Evolutionary conservation across 139 green algal species (phyloP).

Genomic region (Micractinium sp.): DNA sequence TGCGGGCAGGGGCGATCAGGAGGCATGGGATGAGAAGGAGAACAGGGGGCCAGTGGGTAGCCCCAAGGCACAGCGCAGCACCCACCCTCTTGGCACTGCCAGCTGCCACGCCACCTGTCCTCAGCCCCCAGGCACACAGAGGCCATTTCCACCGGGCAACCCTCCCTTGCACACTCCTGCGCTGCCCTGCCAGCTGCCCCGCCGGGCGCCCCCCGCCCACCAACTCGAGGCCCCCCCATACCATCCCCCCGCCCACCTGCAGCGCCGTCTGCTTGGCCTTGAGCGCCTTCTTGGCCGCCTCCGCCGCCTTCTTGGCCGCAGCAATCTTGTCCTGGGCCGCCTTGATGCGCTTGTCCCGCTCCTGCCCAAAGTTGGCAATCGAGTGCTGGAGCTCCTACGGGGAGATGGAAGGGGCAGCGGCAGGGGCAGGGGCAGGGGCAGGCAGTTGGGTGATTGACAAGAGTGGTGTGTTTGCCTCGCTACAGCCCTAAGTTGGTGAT

Average conservation of each 20-base stretch:
- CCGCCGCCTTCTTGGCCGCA: slow-evolving; percentile 68
- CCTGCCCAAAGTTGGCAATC: slow-evolving; percentile 83
- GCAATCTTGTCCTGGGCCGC: slow-evolving; percentile 78
- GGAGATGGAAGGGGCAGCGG: background rate
- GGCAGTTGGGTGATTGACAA: background rate
- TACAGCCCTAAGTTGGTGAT: too few relatives aligned
- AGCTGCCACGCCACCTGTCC: background rate
- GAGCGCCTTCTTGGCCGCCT: slow-evolving; percentile 62
- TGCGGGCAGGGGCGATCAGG: background rate
- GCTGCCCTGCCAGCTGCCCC: background rate
- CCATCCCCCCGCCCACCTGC: slow-evolving; percentile 2
- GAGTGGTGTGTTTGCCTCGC: slow-evolving; percentile 40
- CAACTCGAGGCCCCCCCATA: slow-evolving; percentile 17
- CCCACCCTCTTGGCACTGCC: too few relatives aligned
- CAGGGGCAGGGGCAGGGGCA: background rate
- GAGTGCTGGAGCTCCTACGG: slow-evolving; percentile 75
- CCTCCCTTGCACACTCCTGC: too few relatives aligned
- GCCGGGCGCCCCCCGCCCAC: background rate
- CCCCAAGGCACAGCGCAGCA: background rate
- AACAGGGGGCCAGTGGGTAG: too few relatives aligned
- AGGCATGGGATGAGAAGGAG: background rate
- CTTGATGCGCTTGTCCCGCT: slow-evolving; percentile 75
- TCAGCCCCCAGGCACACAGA: background rate
- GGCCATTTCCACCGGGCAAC: background rate
- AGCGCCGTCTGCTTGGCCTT: slow-evolving; percentile 46